A percentile compares a stretch with the other conserved stretches of the same genome.
Conservation (phyloP, 2,329 filamentous ascomycete species). For the Cercospora zeae-maydis region DNA sequence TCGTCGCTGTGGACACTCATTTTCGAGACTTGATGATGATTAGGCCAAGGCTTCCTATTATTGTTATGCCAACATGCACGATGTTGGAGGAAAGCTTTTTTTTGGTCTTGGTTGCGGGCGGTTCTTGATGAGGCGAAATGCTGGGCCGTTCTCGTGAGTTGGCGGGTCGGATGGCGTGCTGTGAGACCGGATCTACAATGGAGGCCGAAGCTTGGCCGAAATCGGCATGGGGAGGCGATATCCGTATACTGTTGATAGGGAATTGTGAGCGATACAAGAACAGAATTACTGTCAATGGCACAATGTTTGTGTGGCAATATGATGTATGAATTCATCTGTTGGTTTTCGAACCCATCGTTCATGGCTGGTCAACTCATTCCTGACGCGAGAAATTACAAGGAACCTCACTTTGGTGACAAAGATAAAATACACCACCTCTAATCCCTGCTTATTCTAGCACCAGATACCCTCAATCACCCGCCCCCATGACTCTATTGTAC, state of each 20-base stretch:
- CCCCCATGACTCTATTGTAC: background rate
- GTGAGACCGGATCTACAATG: background rate
- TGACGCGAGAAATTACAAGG: too few species aligned
- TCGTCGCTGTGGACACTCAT: background rate
- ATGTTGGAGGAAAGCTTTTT: background rate
- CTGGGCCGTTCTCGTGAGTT: background rate
- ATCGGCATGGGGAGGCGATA: constrained; percentile 4
- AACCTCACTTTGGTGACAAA: background rate
- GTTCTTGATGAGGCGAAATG: background rate
- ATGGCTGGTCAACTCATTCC: too few species aligned
- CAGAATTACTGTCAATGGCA: background rate
- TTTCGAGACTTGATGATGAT: background rate
- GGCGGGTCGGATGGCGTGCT: constrained; percentile 8
- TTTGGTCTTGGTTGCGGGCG: background rate
- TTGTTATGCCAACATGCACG: background rate
- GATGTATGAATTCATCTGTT: too few species aligned
- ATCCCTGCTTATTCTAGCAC: too few species aligned
- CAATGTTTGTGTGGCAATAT: too few species aligned
- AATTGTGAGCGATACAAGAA: background rate
- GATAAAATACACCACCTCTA: background rate
- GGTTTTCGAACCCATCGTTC: too few species aligned
- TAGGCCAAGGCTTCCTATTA: too few species aligned
- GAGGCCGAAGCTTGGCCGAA: constrained; percentile 5
- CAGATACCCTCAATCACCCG: background rate
- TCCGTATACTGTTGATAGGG: background rate